Evolutionary conservation across 257 asterid species (phyloP).

Genomic region (Primulina eburnea): DNA sequence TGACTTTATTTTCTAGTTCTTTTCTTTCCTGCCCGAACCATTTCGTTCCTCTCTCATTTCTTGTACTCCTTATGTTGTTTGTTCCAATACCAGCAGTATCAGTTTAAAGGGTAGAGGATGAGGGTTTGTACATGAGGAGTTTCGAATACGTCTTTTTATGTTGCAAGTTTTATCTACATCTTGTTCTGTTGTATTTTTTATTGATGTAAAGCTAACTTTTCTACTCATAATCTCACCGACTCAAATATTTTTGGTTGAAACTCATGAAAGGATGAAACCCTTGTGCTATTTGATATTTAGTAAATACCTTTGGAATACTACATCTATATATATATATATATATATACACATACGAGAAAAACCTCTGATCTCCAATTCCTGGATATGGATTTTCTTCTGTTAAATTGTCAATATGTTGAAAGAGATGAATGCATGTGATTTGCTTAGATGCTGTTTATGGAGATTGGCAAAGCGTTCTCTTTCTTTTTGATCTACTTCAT

Average conservation of each 20-base stretch:
- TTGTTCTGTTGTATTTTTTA: background rate
- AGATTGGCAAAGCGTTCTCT: background rate
- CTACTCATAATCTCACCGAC: no score
- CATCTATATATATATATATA: no score
- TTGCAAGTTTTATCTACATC: background rate
- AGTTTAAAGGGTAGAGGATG: background rate
- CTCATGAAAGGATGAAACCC: background rate
- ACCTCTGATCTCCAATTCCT: background rate
- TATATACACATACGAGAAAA: no score
- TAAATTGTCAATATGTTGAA: background rate
- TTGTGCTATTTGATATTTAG: background rate
- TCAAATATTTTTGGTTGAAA: no score
- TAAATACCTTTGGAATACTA: no score
- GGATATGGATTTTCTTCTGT: background rate
- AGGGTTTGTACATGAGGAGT: background rate
- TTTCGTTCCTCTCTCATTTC: no score
- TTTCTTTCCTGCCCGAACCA: background rate
- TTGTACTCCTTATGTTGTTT: background rate
- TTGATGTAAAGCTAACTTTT: no score
- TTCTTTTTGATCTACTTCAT: background rate
- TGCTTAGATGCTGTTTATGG: background rate
- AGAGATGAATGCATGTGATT: background rate
- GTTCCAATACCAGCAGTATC: background rate
- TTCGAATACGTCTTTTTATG: background rate
- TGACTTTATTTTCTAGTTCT: background rate